phyloP scores from a whole-genome alignment of 345 rosid genomes.

The Syzygium aromaticum region DNA sequence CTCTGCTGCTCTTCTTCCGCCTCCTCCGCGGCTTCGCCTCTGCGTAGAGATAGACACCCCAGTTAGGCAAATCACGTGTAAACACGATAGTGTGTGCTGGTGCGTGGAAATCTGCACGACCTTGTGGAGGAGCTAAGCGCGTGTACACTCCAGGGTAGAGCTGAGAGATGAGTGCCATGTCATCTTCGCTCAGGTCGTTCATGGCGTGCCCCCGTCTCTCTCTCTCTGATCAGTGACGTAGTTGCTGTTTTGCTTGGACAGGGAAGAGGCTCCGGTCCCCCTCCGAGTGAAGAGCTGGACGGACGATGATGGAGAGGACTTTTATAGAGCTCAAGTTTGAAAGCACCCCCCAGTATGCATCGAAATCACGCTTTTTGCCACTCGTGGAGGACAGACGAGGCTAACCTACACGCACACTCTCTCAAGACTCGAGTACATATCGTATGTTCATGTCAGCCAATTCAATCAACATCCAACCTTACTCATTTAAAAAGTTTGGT shows the following conservation, averaged over 20 bases:
- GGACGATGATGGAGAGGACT: background rate
- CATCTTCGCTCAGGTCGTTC: conserved; percentile 30
- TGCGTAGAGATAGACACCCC: background rate
- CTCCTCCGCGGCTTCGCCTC: conserved; percentile 37
- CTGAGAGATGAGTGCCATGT: conserved; percentile 21
- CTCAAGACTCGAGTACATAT: background rate
- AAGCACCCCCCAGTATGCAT: background rate
- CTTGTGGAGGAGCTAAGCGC: conserved; percentile 38
- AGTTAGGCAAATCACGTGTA: background rate
- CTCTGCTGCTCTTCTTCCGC: conserved; percentile 48
- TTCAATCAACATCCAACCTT: background rate
- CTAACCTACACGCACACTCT: background rate
- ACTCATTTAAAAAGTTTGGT: background rate
- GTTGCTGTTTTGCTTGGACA: background rate
- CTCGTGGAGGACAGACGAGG: background rate
- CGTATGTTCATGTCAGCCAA: background rate
- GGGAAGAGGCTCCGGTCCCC: background rate
- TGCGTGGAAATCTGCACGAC: conserved; percentile 7
- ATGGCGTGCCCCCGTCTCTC: background rate
- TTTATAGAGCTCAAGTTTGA: background rate
- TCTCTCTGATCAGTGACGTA: background rate
- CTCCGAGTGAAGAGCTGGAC: background rate
- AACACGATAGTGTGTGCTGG: background rate
- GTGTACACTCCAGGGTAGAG: conserved; percentile 35
- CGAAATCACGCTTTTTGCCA: conserved; percentile 1